Base-by-base conservation (phyloP, 2,329 filamentous ascomycete species). In the Stachybotrys chartarum region DNA sequence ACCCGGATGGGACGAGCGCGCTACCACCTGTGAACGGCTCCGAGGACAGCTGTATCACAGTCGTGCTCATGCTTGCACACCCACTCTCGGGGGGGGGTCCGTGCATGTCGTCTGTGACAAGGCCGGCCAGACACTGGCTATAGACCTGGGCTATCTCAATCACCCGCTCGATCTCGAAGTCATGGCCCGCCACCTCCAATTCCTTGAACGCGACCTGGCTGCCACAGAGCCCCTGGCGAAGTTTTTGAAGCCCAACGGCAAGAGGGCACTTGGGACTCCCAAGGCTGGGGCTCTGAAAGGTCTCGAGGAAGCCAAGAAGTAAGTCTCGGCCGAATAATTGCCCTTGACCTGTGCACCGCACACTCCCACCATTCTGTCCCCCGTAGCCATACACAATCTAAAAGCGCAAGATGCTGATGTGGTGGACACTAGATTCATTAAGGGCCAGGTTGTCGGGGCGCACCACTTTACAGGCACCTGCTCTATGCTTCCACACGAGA, bases 101-200 rank as follows among this genome's bases (percentile, higher is more conserved):
- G 32, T 44, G 10, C 50, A 52, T 84, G 86, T 57, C 83, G 83
- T 0, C 78, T 82, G 62, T 82, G 79, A 2, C 76, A 82, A 52
- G 7, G 32, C 35, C 16, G 18, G 6, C 5, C 8, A 10, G 24
- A 10, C 11, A 5, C 50, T 32, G 7, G 35, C 35, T 6, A 81
- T 85, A 61, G 78, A 85, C 58, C 79, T 80, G n/a, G 74, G 75
- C 31, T 85, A 77, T 69, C 76, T 85, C 61, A 74, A 73, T 6
- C 68, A 83, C 59, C 76, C 80, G 6, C 73, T 82, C 42, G 83
- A 85, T 61, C 63, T 85, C 50, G 81, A 84, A 67, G 75, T 71
- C 10, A 74, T 82, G 30, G 72, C 69, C 1, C 68, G 70, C 30
- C 72, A 69, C 18, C 69, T 76, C 7, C 74, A 73, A 46, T 73